Percentiles rank a stretch among this genome's conserved stretches.
Evolutionary conservation across 139 green algal genomes (phyloP).

Genomic region (Coelastrella sp.): DNA sequence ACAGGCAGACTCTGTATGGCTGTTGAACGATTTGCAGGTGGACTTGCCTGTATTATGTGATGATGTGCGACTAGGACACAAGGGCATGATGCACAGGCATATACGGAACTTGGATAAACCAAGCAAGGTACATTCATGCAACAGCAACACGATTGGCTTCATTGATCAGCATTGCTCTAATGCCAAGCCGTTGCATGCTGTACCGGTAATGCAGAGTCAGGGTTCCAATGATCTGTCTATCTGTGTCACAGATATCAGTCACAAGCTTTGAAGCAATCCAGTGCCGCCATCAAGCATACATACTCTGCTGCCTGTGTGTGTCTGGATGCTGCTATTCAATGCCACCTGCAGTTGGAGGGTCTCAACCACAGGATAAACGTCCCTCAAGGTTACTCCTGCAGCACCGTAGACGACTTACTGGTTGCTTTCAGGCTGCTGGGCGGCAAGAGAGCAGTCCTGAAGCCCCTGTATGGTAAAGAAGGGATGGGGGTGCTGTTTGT

Average conservation of each 20-base stretch:
- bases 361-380: conserved; percentile 1
- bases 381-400: conserved; percentile 27
- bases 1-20: not conserved
- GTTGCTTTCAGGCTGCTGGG: conserved; percentile 22
- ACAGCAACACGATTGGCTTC: not conserved
- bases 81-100: conserved; percentile 34
- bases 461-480: conserved; percentile 38
- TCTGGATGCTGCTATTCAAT: not conserved
- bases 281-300: too few species aligned
- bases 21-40: conserved; percentile 9
- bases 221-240: too few species aligned
- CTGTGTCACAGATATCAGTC: too few species aligned
- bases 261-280: too few species aligned
- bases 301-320: too few species aligned
- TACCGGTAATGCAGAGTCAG: too few species aligned
- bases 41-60: conserved; percentile 21
- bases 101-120: conserved; percentile 7
- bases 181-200: not conserved
- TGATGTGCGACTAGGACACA: conserved; percentile 15
- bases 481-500: conserved; percentile 27
- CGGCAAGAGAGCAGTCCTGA: not conserved
- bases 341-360: not conserved
- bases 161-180: not conserved
- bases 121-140: not conserved
- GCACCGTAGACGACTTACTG: conserved; percentile 36